phyloP scores from a whole-genome alignment of 2,329 filamentous ascomycete genomes.

The Teratosphaeria epicoccoides region DNA sequence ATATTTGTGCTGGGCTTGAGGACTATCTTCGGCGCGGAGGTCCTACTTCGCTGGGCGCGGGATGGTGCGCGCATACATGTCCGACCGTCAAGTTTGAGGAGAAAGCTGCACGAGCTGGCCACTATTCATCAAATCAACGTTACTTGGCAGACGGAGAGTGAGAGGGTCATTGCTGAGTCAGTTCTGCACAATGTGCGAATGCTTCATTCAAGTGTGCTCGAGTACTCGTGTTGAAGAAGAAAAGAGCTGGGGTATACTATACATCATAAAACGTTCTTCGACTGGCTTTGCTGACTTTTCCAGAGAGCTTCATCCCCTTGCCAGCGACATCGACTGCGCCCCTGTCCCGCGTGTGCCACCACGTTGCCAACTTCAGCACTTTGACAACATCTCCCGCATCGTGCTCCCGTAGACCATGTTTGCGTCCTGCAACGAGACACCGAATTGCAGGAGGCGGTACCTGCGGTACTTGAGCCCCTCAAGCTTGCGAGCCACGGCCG shows the following conservation, averaged over 20 bases:
- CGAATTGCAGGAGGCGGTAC: background rate
- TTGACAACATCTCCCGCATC: background rate
- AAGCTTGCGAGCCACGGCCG: background rate
- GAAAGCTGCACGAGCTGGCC: constrained; percentile 19
- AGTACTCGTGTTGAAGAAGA: background rate
- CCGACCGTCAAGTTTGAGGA: constrained; percentile 17
- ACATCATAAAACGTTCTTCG: background rate
- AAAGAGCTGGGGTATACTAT: background rate
- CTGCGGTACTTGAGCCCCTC: background rate
- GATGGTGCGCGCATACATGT: constrained; percentile 10
- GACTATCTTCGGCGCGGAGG: constrained; percentile 33
- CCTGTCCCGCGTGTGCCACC: no score
- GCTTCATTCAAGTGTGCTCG: background rate
- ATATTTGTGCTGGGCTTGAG: constrained; percentile 52
- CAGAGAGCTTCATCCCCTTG: background rate
- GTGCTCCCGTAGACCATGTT: background rate
- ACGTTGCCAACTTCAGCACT: background rate
- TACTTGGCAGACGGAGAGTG: constrained; percentile 28
- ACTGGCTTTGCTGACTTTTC: background rate
- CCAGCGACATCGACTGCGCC: no score
- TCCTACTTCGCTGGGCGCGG: constrained; percentile 24
- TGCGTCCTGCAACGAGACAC: background rate
- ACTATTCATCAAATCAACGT: constrained; percentile 21
- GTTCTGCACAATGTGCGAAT: constrained; percentile 9
- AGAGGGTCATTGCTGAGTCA: constrained; percentile 22